phyloP scores from a whole-genome alignment of 2,329 filamentous ascomycete genomes.

The Fusarium humuli region DNA sequence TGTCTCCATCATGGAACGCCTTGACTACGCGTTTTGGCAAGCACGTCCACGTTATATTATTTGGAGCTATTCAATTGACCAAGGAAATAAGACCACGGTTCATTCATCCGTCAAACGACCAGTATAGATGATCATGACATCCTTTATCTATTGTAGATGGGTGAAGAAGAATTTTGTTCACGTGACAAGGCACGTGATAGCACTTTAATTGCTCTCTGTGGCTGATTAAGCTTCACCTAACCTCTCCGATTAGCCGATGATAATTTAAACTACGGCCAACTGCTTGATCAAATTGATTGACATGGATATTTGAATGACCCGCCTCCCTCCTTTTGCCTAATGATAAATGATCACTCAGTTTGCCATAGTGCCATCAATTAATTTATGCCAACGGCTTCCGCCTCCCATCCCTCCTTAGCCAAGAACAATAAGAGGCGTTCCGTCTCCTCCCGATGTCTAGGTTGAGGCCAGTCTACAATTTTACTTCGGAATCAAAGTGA shows the following conservation, averaged over 20 bases:
- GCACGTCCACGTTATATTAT: neutral
- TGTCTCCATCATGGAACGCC: slow-evolving; percentile 17
- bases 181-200: slow-evolving; percentile 19
- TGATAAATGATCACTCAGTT: slow-evolving; percentile 2
- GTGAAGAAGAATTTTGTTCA: neutral
- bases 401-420: slow-evolving; percentile 6
- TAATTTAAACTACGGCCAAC: neutral
- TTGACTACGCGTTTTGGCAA: slow-evolving; percentile 19
- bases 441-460: slow-evolving; percentile 38
- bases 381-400: slow-evolving; percentile 20
- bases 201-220: too few relatives aligned
- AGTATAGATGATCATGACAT: neutral
- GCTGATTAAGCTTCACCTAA: neutral
- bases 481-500: neutral
- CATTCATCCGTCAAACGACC: neutral
- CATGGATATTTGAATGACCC: neutral
- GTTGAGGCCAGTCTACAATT: slow-evolving; percentile 4
- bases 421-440: slow-evolving; percentile 10
- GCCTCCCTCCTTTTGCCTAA: slow-evolving; percentile 19
- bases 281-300: neutral
- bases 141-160: neutral
- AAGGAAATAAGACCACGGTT: neutral
- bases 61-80: neutral
- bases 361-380: slow-evolving; percentile 21
- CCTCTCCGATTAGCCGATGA: neutral